A percentile compares a stretch with the other conserved stretches of the same genome.
phyloP scores from a whole-genome alignment of 805 yeast species.

The Dipodascus geniculatus region DNA sequence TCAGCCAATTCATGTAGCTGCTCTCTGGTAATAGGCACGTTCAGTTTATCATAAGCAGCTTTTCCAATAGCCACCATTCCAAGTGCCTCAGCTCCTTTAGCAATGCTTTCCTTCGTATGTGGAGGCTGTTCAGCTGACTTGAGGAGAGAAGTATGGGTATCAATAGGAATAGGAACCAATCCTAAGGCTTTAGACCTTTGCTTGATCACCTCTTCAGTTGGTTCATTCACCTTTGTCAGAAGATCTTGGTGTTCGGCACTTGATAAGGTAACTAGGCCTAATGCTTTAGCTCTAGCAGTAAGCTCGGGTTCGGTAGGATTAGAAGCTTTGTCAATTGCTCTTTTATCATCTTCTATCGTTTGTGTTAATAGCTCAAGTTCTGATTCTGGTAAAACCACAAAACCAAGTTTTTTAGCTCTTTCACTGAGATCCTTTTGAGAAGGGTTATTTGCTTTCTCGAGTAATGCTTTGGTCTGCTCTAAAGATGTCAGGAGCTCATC shows the following conservation, averaged over 20 bases:
- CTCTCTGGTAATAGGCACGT: conserved; percentile 16
- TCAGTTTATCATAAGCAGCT: conserved; percentile 9
- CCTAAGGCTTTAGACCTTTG: conserved; percentile 6
- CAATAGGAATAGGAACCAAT: conserved; percentile 5
- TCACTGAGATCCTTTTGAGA: conserved; percentile 2
- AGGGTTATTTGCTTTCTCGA: conserved; percentile 13
- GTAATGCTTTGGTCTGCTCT: neutral
- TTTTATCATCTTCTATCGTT: conserved; percentile 22
- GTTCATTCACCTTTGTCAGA: conserved; percentile 6
- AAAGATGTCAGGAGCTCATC: conserved; percentile 12
- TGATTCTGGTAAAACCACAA: conserved; percentile 16
- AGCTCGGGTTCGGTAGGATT: conserved; percentile 14
- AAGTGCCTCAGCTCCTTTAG: conserved; percentile 13
- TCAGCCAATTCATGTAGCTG: conserved; percentile 1
- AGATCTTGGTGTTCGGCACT: conserved; percentile 8
- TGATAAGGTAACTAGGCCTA: conserved; percentile 9
- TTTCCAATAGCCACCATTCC: conserved; percentile 11
- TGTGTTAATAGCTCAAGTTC: conserved; percentile 4
- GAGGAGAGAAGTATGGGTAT: conserved; percentile 1
- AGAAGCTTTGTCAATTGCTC: conserved; percentile 11
- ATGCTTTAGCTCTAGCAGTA: conserved; percentile 4
- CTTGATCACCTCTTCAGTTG: conserved; percentile 10
- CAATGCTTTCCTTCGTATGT: conserved; percentile 7
- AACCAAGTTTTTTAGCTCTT: conserved; percentile 17
- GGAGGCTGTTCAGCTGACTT: conserved; percentile 14